Base-by-base conservation (phyloP, 805 yeast genomes). In the Ogataea saltuana region DNA sequence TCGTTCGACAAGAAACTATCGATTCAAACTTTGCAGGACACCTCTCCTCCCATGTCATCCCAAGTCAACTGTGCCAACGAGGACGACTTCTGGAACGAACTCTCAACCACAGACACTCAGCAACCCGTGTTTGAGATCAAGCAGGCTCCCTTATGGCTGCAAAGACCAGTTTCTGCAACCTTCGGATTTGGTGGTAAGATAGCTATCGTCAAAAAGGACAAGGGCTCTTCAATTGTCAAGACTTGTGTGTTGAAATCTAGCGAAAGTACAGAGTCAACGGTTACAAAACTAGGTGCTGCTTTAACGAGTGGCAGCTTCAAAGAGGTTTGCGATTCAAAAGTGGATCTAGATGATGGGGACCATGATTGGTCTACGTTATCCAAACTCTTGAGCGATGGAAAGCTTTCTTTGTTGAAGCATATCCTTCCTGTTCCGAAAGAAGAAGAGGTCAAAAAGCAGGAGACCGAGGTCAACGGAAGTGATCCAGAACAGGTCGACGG, bases 141-240 rank as follows among this genome's bases (percentile, higher is more conserved):
- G 49, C 96, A 89, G 67, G 93, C 97, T 16, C 99, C 99, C 38
- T 65, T 71, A 46, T 93, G 99, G 99, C 76, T 88, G 48, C 78
- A 78, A 49, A 74, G 84, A 51, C 88, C 88, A 10, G 72, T 78
- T 4, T 73, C 83, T 37, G 96, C 84, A 11, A 70, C 80, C 2
- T 93, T 95, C 74, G 98, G 96, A 0, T 91, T 89, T 68, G 99
- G 99, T 48, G 96, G 96, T 41, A 88, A 88, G 67, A 63, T 93
- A 30, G 90, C 85, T 4, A 63, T 72, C 10, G 68, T 72, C 8
- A 46, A 49, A 8, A 65, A 64, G 40, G 68, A 70, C 36, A 72
- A 71, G 16, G 59, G 58, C 3, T 60, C 65, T 49, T 70, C 80
- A 20, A 44, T 64, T 6, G 62, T 80, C 15, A 61, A 63, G 18